A percentile compares a stretch with the other conserved stretches of the same genome.
Conservation (phyloP, 108 stramenopile genomes). For the Cyclotella baltica region DNA sequence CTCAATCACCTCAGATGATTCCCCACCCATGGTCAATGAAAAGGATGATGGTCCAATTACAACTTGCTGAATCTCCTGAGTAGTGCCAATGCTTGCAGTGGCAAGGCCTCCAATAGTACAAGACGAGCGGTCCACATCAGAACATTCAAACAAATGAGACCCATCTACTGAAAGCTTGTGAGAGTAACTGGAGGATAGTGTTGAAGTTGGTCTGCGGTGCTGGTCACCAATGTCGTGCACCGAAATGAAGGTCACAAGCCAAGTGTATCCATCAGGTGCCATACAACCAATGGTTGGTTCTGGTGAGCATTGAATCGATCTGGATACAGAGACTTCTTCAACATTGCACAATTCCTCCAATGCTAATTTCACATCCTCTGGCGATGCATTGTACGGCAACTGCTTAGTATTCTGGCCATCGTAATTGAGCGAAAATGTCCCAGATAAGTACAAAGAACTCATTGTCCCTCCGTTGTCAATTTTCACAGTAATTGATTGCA, state of each 20-base stretch:
- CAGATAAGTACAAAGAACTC: conserved; percentile 47
- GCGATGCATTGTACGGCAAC: conserved; percentile 66
- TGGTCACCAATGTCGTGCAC: conserved; percentile 50
- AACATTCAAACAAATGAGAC: conserved; percentile 54
- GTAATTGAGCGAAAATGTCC: conserved; percentile 74
- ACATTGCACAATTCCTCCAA: conserved; percentile 75
- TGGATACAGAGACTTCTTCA: conserved; percentile 60
- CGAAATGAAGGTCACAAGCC: conserved; percentile 64
- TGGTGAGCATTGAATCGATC: conserved; percentile 56
- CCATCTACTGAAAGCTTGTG: conserved; percentile 60
- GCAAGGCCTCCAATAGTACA: conserved; percentile 45
- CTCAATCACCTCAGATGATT: conserved; percentile 43
- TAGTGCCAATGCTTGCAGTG: conserved; percentile 38
- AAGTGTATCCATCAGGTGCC: conserved; percentile 62
- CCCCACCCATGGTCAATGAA: conserved; percentile 46
- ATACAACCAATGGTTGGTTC: conserved; percentile 45
- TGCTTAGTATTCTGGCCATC: conserved; percentile 74
- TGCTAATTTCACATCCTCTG: conserved; percentile 60
- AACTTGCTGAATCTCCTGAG: conserved; percentile 48
- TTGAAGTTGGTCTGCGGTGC: conserved; percentile 36
- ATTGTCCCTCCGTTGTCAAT: conserved; percentile 32
- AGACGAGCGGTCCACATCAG: conserved; percentile 29
- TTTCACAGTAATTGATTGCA: conserved; percentile 70
- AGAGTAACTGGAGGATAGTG: conserved; percentile 27
- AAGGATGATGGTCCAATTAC: conserved; percentile 40